Conservation (phyloP, 805 yeast species). For the Nakazawaea ishiwadae region DNA sequence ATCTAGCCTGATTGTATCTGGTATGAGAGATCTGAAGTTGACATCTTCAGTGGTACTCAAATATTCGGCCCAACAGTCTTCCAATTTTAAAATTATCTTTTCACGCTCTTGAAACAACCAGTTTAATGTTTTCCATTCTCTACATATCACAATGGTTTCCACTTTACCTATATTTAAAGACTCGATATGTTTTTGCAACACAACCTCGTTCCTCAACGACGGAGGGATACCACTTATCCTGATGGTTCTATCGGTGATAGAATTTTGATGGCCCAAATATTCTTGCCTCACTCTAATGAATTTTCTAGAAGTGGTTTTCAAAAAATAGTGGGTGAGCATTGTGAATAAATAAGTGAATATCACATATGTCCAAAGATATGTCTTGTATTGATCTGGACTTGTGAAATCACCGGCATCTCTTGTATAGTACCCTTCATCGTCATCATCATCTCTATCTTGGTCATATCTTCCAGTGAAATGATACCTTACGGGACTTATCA, state of each 20-base stretch:
- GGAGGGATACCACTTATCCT: conserved; percentile 87
- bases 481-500: conserved; percentile 51
- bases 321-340: conserved; percentile 48
- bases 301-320: conserved; percentile 65
- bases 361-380: conserved; percentile 82
- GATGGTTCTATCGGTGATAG: conserved; percentile 88
- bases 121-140: conserved; percentile 82
- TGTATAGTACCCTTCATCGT: background rate
- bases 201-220: conserved; percentile 65
- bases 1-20: conserved; percentile 7
- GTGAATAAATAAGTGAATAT: conserved; percentile 87
- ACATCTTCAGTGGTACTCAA: conserved; percentile 21
- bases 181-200: conserved; percentile 70
- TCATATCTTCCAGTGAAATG: conserved; percentile 45
- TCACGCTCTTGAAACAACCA: conserved; percentile 56
- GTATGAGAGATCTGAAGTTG: conserved; percentile 11
- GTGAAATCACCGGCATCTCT: background rate
- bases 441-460: conserved; percentile 19
- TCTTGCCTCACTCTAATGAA: conserved; percentile 76
- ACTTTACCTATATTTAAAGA: conserved; percentile 77
- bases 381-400: conserved; percentile 37
- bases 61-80: conserved; percentile 68
- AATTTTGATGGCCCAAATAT: conserved; percentile 79
- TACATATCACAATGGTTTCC: conserved; percentile 68
- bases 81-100: conserved; percentile 50